Percentiles rank a stretch among this genome's conserved stretches.
Conservation (phyloP, 257 asterid species). For the Solanum clarkiae region DNA sequence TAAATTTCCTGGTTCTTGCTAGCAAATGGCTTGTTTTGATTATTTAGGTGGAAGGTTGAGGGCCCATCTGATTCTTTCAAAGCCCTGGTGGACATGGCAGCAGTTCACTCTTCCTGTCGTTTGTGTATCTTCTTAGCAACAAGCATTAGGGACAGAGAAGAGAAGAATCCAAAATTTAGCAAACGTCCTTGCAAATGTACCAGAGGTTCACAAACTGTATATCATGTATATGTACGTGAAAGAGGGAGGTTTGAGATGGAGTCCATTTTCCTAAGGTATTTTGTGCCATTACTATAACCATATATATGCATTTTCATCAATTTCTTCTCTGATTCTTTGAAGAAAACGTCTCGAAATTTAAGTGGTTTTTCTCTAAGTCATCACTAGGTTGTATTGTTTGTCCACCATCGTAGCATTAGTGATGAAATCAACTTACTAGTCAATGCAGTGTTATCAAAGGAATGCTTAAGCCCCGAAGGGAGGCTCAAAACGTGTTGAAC, state of each 20-base stretch:
- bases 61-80: slow-evolving; percentile 95
- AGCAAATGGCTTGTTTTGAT: neutral
- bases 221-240: slow-evolving; percentile 80
- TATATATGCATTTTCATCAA: neutral
- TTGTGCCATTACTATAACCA: neutral
- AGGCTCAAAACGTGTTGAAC: too few species aligned
- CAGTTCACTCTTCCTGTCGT: slow-evolving; percentile 98
- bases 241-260: slow-evolving; percentile 77
- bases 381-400: neutral
- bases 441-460: too few species aligned
- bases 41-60: slow-evolving; percentile 79
- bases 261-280: slow-evolving; percentile 81
- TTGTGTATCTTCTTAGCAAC: slow-evolving; percentile 86
- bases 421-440: neutral
- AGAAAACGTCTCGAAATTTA: neutral
- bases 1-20: neutral
- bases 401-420: neutral
- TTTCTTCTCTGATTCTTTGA: neutral
- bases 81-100: slow-evolving; percentile 97
- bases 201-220: slow-evolving; percentile 38
- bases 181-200: slow-evolving; percentile 89
- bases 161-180: slow-evolving; percentile 35
- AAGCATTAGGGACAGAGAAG: slow-evolving; percentile 48
- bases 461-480: too few species aligned
- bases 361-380: neutral